phyloP scores from a whole-genome alignment of 2,329 filamentous ascomycete species.

The Torrubiellomyces zombiae region DNA sequence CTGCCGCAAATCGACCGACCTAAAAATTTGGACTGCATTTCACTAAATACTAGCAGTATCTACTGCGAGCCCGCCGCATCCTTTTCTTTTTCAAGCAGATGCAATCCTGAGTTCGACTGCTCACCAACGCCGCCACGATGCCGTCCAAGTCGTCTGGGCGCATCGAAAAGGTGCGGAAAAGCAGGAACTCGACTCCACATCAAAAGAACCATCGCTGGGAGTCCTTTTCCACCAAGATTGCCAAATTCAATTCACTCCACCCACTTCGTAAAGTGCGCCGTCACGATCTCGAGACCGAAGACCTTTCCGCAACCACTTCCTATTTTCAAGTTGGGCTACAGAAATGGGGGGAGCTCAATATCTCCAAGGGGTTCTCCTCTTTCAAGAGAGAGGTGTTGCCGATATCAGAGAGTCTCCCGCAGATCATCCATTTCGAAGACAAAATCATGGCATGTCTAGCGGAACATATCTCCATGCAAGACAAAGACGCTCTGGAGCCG shows the following conservation, averaged over 20 bases:
- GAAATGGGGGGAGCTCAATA: constrained; percentile 83
- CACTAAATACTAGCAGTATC: too few relatives aligned
- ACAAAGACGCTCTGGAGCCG: constrained; percentile 69
- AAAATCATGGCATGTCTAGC: constrained; percentile 66
- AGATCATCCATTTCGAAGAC: constrained; percentile 81
- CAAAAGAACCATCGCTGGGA: constrained; percentile 81
- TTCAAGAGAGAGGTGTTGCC: constrained; percentile 63
- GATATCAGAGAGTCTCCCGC: constrained; percentile 75
- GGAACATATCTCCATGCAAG: constrained; percentile 59
- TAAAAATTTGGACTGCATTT: constrained; percentile 15
- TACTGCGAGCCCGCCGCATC: too few relatives aligned
- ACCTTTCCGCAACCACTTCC: constrained; percentile 61
- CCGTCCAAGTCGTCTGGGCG: constrained; percentile 46
- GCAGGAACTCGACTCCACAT: constrained; percentile 54
- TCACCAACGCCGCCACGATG: constrained; percentile 29
- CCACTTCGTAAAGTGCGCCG: constrained; percentile 79
- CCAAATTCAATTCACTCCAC: constrained; percentile 77
- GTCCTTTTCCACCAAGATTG: constrained; percentile 77
- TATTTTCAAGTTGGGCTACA: constrained; percentile 72
- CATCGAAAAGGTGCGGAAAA: constrained; percentile 52
- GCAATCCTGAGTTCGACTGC: constrained; percentile 5
- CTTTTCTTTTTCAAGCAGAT: too few relatives aligned
- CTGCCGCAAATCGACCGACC: constrained; percentile 15
- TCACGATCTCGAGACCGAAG: constrained; percentile 66
- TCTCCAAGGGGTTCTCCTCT: constrained; percentile 61